Base-by-base conservation (phyloP, 225 moss, liverwort and hornwort species). In the Straminergon stramineum region DNA sequence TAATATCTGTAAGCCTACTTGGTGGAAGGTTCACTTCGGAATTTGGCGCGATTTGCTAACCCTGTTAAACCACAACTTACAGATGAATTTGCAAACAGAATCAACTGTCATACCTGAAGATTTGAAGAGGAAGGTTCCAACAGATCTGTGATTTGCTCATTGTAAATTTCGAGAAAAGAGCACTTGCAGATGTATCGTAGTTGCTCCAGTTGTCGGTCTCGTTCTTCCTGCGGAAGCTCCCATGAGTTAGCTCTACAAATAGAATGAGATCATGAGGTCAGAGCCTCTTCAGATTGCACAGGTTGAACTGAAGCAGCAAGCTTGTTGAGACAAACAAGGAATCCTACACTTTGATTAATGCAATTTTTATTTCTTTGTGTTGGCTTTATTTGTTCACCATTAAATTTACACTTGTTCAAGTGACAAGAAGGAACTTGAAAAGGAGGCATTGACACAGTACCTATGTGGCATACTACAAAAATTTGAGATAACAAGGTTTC, bases 111-210 rank as follows among this genome's bases (percentile, higher is more conserved):
- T 62, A 94, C 94, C 86, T 94, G 94, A 27, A 92, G 85, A 82
- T 91, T 94, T n/a, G 91, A 67, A 51, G 92, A 91, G 63, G 88
- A 85, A 48, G 93, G 92, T 84, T 93, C 92, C 89, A 93, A 81
- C 32, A 93, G 93, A 79, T 93, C 93, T 43, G 92, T 93, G 69
- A 93, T 90, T 56, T 92, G 92, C 85, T 92, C 93, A 43, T 93
- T 92, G 85, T 91, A 90, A 39, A 92, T 93, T 75, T 93, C 93
- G 22, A 93, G 85, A 84, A 92, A 93, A 5, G 92, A 93, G 88
- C 93, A 93, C 74, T 89, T 93, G 92, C 93, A 93, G 14, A 92
- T 85, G 13, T 91, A 93, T 68, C 85, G 87, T 10, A 94, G 90
- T 41, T 94, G 94, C 88, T 94, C 92, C 74, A 88, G 63, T 85